These are phyloP conservation scores for Calcarisporium arbuscula DNA, from an alignment of 2,329 filamentous ascomycete species.

Conservation along the genomic window DNA sequence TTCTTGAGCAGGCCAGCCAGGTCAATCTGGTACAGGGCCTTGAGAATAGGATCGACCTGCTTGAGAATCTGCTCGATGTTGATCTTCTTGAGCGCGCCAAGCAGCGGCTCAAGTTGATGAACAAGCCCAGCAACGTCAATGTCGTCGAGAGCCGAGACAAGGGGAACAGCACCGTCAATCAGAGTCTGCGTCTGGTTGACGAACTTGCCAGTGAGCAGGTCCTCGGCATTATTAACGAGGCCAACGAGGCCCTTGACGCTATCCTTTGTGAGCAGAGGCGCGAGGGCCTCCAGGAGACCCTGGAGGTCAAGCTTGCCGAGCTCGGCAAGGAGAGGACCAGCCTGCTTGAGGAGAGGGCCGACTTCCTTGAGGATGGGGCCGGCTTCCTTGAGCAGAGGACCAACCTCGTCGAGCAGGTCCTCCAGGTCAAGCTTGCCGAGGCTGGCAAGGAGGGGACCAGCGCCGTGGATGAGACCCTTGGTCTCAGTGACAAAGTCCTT, in stretches of 20 bases:
- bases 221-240: slow-evolving; percentile 27
- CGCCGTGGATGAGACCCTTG: slow-evolving; percentile 12
- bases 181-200: slow-evolving; percentile 24
- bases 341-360: slow-evolving; percentile 20
- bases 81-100: slow-evolving; percentile 25
- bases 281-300: slow-evolving; percentile 23
- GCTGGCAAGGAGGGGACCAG: slow-evolving; percentile 2
- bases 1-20: slow-evolving; percentile 18
- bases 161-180: slow-evolving; percentile 27
- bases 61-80: slow-evolving; percentile 27
- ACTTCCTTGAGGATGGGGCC: too few species aligned
- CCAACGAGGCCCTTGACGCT: slow-evolving; percentile 27
- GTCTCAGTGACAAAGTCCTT: slow-evolving; percentile 21
- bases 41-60: slow-evolving; percentile 23
- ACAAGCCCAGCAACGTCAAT: too few species aligned
- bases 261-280: slow-evolving; percentile 26
- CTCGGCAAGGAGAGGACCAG: slow-evolving; percentile 22
- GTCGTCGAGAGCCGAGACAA: too few species aligned
- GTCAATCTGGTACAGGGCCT: slow-evolving; percentile 23
- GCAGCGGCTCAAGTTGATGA: too few species aligned
- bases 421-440: slow-evolving; percentile 20
- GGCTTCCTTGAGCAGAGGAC: too few species aligned
- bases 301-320: slow-evolving; percentile 25
- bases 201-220: slow-evolving; percentile 23
- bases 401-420: too few species aligned